A percentile compares a stretch with the other conserved stretches of the same genome.
Evolutionary conservation across 495 filamentous ascomycete genomes (phyloP).

Genomic region (Hyaloscypha hepaticicola): DNA sequence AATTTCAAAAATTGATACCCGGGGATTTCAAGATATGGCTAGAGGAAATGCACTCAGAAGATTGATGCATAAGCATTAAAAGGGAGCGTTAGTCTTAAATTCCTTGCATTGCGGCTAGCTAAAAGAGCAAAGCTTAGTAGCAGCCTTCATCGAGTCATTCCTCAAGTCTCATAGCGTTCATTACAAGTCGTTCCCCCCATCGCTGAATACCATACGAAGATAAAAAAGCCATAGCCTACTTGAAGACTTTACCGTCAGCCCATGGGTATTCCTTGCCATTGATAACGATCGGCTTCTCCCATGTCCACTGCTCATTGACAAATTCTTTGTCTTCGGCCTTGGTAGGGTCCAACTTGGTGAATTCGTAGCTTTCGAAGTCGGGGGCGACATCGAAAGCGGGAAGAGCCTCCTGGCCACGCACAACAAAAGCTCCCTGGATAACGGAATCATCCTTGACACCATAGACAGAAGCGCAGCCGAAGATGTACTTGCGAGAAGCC

Average conservation of each 20-base stretch:
- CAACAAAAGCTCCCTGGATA: constrained; percentile 86
- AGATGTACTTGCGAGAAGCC: constrained; percentile 97
- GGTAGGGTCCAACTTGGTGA: constrained; percentile 87
- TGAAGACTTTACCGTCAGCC: constrained; percentile 97
- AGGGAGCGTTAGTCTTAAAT: neutral
- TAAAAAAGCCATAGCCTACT: constrained; percentile 59
- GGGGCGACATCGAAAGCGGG: constrained; percentile 95
- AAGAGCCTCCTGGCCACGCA: constrained; percentile 83
- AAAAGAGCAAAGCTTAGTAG: constrained; percentile 4
- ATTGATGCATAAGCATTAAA: neutral
- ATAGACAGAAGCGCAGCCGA: constrained; percentile 88
- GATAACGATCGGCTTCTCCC: constrained; percentile 76
- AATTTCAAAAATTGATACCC: constrained; percentile 22
- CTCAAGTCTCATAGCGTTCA: constrained; percentile 16
- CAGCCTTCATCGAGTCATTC: neutral
- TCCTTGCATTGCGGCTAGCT: constrained; percentile 8
- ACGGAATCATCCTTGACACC: constrained; percentile 83
- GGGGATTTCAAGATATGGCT: neutral
- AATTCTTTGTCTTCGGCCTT: constrained; percentile 80
- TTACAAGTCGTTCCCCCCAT: constrained; percentile 12
- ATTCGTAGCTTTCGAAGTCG: constrained; percentile 95
- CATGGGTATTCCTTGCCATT: constrained; percentile 75
- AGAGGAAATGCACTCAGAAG: neutral
- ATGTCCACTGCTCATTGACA: constrained; percentile 84
- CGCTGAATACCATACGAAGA: constrained; percentile 20